phyloP scores from a whole-genome alignment of 1,284 basidiomycete genomes.

The Sporisorium exsertum region DNA sequence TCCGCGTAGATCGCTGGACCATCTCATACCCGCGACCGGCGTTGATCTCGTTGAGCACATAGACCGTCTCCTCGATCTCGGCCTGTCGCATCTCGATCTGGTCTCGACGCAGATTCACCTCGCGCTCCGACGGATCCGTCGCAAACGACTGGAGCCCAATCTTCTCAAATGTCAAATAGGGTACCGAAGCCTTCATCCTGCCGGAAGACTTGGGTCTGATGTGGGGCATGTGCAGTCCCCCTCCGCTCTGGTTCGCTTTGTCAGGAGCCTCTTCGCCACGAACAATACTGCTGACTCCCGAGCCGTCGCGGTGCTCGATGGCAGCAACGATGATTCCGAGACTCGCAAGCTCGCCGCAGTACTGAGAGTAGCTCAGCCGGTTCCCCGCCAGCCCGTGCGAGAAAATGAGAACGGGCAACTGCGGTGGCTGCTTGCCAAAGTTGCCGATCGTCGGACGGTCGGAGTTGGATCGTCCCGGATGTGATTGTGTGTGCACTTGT shows the following conservation, averaged over 20 bases:
- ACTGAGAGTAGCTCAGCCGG: conserved; percentile 61
- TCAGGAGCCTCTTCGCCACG: conserved; percentile 39
- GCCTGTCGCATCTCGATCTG: conserved; percentile 72
- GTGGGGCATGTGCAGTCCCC: conserved; percentile 3
- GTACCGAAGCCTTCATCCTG: conserved; percentile 35
- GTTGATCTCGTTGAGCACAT: conserved; percentile 67
- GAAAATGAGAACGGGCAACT: conserved; percentile 62
- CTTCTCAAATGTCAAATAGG: conserved; percentile 68
- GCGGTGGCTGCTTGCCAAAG: conserved; percentile 38
- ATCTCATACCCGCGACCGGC: conserved; percentile 60
- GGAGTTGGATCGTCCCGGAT: neutral
- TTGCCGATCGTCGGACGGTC: conserved; percentile 35
- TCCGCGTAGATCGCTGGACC: conserved; percentile 50
- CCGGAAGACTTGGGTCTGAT: conserved; percentile 22
- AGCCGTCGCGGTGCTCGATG: conserved; percentile 73
- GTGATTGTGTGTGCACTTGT: conserved; percentile 20
- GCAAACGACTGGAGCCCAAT: conserved; percentile 67
- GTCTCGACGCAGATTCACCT: conserved; percentile 70
- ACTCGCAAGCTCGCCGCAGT: conserved; percentile 59
- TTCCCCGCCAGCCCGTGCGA: conserved; percentile 62
- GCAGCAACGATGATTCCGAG: conserved; percentile 70
- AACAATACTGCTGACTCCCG: conserved; percentile 70
- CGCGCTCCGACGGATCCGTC: conserved; percentile 61
- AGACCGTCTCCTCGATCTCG: conserved; percentile 70
- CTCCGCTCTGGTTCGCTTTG: conserved; percentile 4